Evolutionary conservation across 106 monocot species (phyloP), one percentile per base, ranked within the genome.

Genomic region (Allium fistulosum): DNA sequence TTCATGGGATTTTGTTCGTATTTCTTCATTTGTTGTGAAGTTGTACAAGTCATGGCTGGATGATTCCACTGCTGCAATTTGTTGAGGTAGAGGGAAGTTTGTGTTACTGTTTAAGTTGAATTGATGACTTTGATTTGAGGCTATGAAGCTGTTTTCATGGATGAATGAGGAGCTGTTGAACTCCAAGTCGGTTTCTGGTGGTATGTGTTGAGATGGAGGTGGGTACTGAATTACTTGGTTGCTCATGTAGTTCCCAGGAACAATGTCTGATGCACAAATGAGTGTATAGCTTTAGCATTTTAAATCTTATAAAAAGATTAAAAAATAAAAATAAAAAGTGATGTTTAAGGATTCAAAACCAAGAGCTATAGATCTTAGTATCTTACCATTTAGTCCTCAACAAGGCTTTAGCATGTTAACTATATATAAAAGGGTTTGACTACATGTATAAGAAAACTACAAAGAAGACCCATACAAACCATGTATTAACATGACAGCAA

Each of bases 1-100:
- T 59, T 84, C 80, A 68, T 84, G 84, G 62, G 80, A 80, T 69
- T 74, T 74, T 77, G 77, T 74, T 0, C 77, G 80, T 66, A 80
- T 84, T 28, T 80, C 84, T 66, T 84, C 84, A 70, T 84, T 80
- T 0, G 84, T 74, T 22, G 74, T 58, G 51, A 77, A 71, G 59
- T 77, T 73, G 17, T 67, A 62, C 49, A 77, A 61, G 59, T 69
- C 10, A 55, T 55, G 53, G 11, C 2, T 55, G 1, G 15, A 12
- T 55, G 11, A 15, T 11, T 15, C 53, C 0, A 65, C 26, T 6
- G 55, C 22, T 22, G 22, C 22, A 22, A 22, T 27, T 15, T 68
- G 76, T 46, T 74, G 72, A 9, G 75, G 78, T 10, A 61, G 78
- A 53, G 78, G 70, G 10, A 83, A 57, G 17, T 79, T 59, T 8